phyloP scores from a whole-genome alignment of 352 stramenopile species.

The Phytophthora foliorum region DNA sequence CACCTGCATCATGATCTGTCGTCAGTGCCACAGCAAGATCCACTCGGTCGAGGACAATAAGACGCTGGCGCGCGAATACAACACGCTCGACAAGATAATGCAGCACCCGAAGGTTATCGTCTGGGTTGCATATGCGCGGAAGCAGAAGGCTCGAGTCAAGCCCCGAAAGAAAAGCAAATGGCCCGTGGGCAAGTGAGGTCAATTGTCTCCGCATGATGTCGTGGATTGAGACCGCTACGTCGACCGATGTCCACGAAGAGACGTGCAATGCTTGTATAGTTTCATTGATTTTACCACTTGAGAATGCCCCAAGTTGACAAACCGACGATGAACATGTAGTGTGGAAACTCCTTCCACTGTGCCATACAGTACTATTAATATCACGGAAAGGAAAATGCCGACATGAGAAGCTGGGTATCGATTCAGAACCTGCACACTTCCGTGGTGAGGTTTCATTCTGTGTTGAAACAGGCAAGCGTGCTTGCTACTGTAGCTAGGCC shows the following conservation, averaged over 20 bases:
- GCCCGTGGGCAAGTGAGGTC: conserved; percentile 49
- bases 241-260: background rate
- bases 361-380: too few species aligned
- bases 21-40: conserved; percentile 93
- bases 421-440: too few species aligned
- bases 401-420: too few species aligned
- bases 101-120: conserved; percentile 85
- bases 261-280: background rate
- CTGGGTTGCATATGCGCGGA: conserved; percentile 92
- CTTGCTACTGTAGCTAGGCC: too few species aligned
- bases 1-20: conserved; percentile 92
- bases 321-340: background rate
- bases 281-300: background rate
- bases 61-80: conserved; percentile 91
- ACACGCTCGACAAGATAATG: conserved; percentile 94
- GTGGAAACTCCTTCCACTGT: too few species aligned
- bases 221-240: background rate
- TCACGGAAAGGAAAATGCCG: too few species aligned
- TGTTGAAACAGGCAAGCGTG: too few species aligned
- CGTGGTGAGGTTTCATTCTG: too few species aligned
- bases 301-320: background rate
- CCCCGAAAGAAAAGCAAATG: conserved; percentile 72
- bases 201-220: background rate
- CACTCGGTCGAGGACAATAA: conserved; percentile 92
- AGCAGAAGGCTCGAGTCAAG: conserved; percentile 85